Conservation (phyloP, 176 grass and related monocot genomes). For the Typha latifolia region DNA sequence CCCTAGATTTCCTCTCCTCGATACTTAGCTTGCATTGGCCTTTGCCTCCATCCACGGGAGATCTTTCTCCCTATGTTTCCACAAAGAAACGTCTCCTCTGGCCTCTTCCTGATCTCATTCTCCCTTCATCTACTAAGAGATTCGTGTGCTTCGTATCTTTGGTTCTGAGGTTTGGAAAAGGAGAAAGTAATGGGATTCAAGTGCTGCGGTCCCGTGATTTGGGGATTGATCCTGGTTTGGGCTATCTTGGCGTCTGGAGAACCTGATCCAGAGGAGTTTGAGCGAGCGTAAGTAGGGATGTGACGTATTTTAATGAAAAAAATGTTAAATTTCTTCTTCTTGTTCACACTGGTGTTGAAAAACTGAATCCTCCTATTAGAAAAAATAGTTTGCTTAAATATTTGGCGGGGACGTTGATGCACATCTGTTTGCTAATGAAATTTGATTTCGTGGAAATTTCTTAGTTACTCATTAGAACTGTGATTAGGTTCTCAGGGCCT, state of each 20-base stretch:
- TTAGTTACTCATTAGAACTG: neutral
- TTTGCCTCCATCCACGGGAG: neutral
- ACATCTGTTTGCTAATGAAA: neutral
- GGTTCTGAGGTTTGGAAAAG: slow-evolving; percentile 4
- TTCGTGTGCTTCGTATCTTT: neutral
- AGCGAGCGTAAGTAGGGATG: slow-evolving; percentile 62
- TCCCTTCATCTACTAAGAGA: neutral
- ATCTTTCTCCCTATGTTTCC: neutral
- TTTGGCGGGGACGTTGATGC: neutral
- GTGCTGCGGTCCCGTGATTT: slow-evolving; percentile 31
- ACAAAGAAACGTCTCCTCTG: neutral
- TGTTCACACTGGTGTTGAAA: neutral
- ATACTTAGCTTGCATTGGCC: neutral
- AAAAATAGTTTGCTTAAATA: neutral
- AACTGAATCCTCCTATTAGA: neutral
- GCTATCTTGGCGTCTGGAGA: slow-evolving; percentile 16
- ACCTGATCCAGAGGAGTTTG: slow-evolving; percentile 50
- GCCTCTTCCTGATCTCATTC: neutral
- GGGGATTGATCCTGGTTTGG: slow-evolving; percentile 31
- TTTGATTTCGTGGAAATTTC: neutral
- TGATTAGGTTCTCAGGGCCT: neutral
- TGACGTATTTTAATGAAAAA: neutral
- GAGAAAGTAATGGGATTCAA: slow-evolving; percentile 18
- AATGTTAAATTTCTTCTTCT: neutral
- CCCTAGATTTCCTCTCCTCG: neutral